These are phyloP conservation scores for Vanderwaltozyma tropicalis DNA, from an alignment of 805 yeast genomes.

Conservation along the genomic window DNA sequence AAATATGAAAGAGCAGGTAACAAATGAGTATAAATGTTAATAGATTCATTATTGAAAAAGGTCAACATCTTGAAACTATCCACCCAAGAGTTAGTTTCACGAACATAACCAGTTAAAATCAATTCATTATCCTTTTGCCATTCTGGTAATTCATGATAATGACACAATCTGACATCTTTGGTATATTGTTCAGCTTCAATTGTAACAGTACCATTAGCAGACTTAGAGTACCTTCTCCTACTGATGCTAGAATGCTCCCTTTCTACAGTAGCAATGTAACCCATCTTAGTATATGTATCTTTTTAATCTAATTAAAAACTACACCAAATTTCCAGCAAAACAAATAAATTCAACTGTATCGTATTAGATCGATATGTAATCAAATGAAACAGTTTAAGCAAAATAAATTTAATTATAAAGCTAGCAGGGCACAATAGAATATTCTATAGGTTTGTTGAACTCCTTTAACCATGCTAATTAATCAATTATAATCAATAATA, in stretches of 20 bases:
- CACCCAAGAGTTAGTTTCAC: constrained; percentile 31
- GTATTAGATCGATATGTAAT: no score
- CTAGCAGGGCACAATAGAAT: no score
- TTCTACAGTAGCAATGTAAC: constrained; percentile 1
- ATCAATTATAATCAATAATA: no score
- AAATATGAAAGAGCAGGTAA: constrained; percentile 31
- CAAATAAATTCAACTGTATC: no score
- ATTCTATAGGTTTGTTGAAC: no score
- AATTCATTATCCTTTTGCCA: constrained; percentile 72
- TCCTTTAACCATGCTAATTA: no score
- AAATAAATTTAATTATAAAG: no score
- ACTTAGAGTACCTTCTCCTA: constrained; percentile 1
- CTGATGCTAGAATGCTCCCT: constrained; percentile 1
- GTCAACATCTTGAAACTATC: constrained; percentile 30
- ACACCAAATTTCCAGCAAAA: no score
- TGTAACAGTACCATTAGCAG: constrained; percentile 2
- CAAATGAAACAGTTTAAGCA: no score
- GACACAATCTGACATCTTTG: background rate
- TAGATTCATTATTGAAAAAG: constrained; percentile 62
- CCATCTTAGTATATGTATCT: constrained; percentile 44
- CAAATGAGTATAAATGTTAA: constrained; percentile 61
- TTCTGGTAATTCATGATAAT: constrained; percentile 30
- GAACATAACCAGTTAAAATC: constrained; percentile 55
- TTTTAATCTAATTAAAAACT: background rate
- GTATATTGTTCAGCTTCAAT: background rate